Base-by-base conservation (phyloP, 2,329 filamentous ascomycete species). In the Epichloe scottii region DNA sequence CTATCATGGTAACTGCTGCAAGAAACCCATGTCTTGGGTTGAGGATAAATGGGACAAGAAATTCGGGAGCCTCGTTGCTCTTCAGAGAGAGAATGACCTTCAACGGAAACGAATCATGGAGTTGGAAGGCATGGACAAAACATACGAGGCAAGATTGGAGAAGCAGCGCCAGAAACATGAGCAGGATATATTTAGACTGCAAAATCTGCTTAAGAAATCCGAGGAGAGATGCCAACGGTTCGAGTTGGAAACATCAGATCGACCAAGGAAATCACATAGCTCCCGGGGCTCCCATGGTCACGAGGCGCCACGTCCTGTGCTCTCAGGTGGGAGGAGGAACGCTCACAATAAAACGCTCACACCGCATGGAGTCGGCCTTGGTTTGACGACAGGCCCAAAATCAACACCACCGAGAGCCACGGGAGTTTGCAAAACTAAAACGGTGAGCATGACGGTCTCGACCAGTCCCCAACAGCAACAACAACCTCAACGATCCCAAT, bases 1-100 rank as follows among this genome's bases (percentile, higher is more conserved):
- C 5, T 75, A 75, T 54, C 72, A 75, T 54, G 65, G 66, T 12
- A 57, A 60, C 19, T 75, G 71, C 56, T 75, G 73, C 58, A 73
- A 68, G 56, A 65, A 67, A 10, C 63, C 65, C 0, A 58, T 65
- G 15, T 62, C 64, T 2, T 66, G 63, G 60, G 59, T 68, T 5
- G 64, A 66, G 54, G 60, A 66, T 34, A 63, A 60, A 14, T 67
- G 65, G 59, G 70, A 73, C 56, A 62, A 58, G 52, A 66, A 65
- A 37, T 60, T 66, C 12, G 56, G 56, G 2, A 54, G 54, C 1
- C 55, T 63, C 4, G 55, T 55, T 4, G 60, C 58, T 15, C 61
- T 72, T 8, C 59, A 57, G 37, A 57, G 57, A 3, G 66, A 69
- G 35, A 64, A 66, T 33, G 64, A 62, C 3, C 57, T 57, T n/a